A percentile compares a stretch with the other conserved stretches of the same genome.
phyloP scores from a whole-genome alignment of 805 yeast genomes.

The Yarrowia sp. region DNA sequence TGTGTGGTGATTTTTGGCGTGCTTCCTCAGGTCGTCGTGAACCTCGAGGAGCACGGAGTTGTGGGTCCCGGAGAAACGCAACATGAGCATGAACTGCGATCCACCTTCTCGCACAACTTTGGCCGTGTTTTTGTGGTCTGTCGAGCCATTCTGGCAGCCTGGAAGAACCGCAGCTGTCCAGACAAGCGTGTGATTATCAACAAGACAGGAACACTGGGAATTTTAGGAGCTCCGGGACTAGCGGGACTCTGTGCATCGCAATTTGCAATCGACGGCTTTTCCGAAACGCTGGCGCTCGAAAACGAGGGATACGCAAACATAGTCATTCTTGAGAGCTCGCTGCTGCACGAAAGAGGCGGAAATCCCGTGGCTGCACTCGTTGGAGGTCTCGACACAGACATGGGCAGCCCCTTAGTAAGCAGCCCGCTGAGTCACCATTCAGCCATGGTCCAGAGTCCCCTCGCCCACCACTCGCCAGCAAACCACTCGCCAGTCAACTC shows the following conservation, averaged over 20 bases:
- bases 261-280: constrained; percentile 39
- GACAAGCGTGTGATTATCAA: constrained; percentile 21
- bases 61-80: constrained; percentile 11
- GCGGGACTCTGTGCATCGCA: constrained; percentile 37
- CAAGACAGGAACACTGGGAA: constrained; percentile 33
- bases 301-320: constrained; percentile 30
- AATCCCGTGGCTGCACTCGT: constrained; percentile 30
- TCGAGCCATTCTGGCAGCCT: neutral
- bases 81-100: neutral
- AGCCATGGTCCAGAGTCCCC: neutral
- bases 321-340: constrained; percentile 29
- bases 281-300: constrained; percentile 37
- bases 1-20: constrained; percentile 3
- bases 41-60: constrained; percentile 9
- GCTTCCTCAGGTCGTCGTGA: constrained; percentile 12
- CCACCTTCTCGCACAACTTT: neutral
- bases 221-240: constrained; percentile 37
- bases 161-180: neutral
- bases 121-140: constrained; percentile 1
- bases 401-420: neutral
- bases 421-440: neutral
- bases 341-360: neutral
- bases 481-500: neutral
- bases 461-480: neutral
- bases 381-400: neutral